phyloP scores from a whole-genome alignment of 306 rosid species.

The Castanospermum australe region DNA sequence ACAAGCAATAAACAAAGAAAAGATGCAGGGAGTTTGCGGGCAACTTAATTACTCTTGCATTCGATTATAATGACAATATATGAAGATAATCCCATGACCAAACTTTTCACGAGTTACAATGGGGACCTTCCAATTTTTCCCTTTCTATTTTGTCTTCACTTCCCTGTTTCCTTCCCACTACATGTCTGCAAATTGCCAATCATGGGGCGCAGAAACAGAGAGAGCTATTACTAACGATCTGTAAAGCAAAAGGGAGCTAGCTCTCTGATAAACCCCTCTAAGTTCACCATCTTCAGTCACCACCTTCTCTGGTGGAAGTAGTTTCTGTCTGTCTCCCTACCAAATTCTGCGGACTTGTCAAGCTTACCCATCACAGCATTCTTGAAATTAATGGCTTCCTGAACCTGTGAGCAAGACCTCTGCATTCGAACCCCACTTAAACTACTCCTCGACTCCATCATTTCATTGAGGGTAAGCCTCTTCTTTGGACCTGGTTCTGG shows the following conservation, averaged over 20 bases:
- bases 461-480: conserved; percentile 64
- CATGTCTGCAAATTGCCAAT: conserved; percentile 11
- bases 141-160: conserved; percentile 15
- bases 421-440: conserved; percentile 83
- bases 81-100: not conserved
- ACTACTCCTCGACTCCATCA: conserved; percentile 76
- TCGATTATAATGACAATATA: conserved; percentile 10
- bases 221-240: not conserved
- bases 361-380: conserved; percentile 86
- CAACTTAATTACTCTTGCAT: not conserved
- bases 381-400: conserved; percentile 78
- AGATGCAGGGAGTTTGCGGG: not conserved
- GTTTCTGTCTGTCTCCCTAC: conserved; percentile 34
- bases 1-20: not conserved
- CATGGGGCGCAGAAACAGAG: not conserved
- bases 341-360: conserved; percentile 49
- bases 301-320: conserved; percentile 37
- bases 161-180: conserved; percentile 8
- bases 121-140: not conserved
- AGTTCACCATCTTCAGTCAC: conserved; percentile 1
- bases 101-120: not conserved
- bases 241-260: not conserved
- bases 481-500: conserved; percentile 70
- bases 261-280: not conserved
- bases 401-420: conserved; percentile 82